Base-by-base conservation (phyloP, 306 rosid genomes). In the Glycyrrhiza uralensis region DNA sequence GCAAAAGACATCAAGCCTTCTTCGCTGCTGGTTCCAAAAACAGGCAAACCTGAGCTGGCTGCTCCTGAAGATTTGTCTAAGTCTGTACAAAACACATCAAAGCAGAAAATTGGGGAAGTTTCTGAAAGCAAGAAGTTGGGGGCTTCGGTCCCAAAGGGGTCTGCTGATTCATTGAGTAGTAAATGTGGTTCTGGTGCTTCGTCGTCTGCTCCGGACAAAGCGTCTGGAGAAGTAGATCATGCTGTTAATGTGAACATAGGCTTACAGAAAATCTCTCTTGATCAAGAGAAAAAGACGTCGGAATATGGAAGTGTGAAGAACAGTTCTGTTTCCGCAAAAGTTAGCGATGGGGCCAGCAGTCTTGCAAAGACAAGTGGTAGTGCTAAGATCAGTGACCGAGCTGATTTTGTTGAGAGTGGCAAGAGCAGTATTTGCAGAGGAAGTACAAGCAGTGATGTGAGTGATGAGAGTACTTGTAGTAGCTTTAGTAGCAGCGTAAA, bases 391-490 rank as follows among this genome's bases (percentile, higher is more conserved):
- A 92, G 98, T 33, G 95, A 90, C 56, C 92, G 90, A 15, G 86
- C 74, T 57, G 96, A 93, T 70, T 90, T 88, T 72, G 93, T 88
- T 14, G 98, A 93, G 84, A 93, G 98, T 80, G 97, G 98, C 42
- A 92, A 90, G 89, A 93, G 97, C 85, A 93, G 98, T 72, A 86
- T 91, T 78, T 86, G 94, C 59, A 75, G 98, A 86, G 98, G 94
- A 82, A 94, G 98, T 76, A 94, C 98, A 24, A 89, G 98, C 92
- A 94, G 94, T 62, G 98, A 94, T 68, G 82, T 94, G 72, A 94
- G 97, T 11, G 98, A 94, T 24, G 98, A 94, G 86, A 94, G 98
- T 86, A 81, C 90, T 36, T 94, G 96, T 70, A 94, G 97, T 85
- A 91, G 97, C 87, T 91, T 93, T 67, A 93, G 98, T 72, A 87